These are phyloP conservation scores for Aspergillus clavatus DNA, from an alignment of 2,329 filamentous ascomycete genomes.

Conservation along the genomic window DNA sequence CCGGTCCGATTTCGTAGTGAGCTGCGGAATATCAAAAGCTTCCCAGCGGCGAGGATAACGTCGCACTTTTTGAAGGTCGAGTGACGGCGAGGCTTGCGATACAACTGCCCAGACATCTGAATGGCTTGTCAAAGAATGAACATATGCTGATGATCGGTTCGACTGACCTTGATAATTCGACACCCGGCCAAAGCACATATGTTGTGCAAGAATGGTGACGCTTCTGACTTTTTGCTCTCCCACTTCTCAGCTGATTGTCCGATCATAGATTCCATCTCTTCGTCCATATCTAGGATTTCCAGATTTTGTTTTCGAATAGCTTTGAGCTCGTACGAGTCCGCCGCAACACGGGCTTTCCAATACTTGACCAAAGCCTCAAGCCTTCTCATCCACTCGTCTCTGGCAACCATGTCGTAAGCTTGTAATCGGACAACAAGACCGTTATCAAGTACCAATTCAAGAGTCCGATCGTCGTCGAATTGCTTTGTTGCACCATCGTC, in stretches of 20 bases:
- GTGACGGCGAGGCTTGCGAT: constrained; percentile 60
- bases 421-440: constrained; percentile 58
- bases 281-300: constrained; percentile 57
- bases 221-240: constrained; percentile 61
- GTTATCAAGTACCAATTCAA: constrained; percentile 60
- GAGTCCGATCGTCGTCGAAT: constrained; percentile 54
- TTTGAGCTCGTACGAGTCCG: constrained; percentile 56
- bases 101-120: constrained; percentile 57
- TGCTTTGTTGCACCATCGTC: constrained; percentile 52
- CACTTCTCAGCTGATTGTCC: constrained; percentile 64
- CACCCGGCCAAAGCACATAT: constrained; percentile 62
- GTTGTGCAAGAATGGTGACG: constrained; percentile 62
- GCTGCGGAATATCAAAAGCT: constrained; percentile 59
- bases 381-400: constrained; percentile 59
- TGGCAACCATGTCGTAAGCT: constrained; percentile 53
- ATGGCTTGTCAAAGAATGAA: constrained; percentile 2
- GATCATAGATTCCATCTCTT: constrained; percentile 60
- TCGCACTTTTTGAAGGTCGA: constrained; percentile 57
- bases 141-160: neutral
- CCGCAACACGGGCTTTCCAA: constrained; percentile 55
- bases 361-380: constrained; percentile 55
- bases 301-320: constrained; percentile 55
- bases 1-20: constrained; percentile 53
- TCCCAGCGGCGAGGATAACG: constrained; percentile 57
- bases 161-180: constrained; percentile 50